Base-by-base conservation (phyloP, 2,329 filamentous ascomycete genomes). In the Ramichloridium luteum region DNA sequence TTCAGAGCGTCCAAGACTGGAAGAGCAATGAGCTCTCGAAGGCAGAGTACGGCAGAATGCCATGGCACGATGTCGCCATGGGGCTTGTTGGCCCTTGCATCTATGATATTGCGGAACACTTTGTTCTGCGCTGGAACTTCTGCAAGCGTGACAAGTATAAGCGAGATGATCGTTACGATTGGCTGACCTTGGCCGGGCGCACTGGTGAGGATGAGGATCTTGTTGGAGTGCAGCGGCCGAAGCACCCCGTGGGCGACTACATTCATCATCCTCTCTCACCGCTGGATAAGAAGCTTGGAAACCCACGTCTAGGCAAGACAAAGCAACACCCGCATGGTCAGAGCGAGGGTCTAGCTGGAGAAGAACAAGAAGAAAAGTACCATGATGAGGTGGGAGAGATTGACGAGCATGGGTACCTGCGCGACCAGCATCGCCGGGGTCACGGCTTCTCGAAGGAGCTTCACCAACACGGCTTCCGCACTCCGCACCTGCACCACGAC, bases 71-170 rank as follows among this genome's bases (percentile, higher is more conserved):
- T 54, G 85, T 94, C 3, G 70, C 82, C 6, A 92, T 96, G 80
- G 85, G 80, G 9, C 47, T 94, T n/a, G 72, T 90, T 36, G 88
- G 90, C 0, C 83, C 86, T 12, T 82, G 77, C 43, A 82, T 93
- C 8, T 85, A 88, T 52, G 88, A 96, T 50, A 90, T 98, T 46
- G 86, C 86, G 0, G 86, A 94, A 58, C 86, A 96, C 54, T 98
- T 96, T 47, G 76, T 93, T 6, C 62, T 94, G 27, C 74, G 90
- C 18, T 96, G 88, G 90, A 96, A 98, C 52, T 93, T 93, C 49
- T 69, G 88, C 60, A 96, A 96, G 60, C 75, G 88, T 20, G 88
- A 96, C 66, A 96, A 96, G 62, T 94, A 96, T 62, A 96, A 96
- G 64, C 78, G 86, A 4, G 80, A 88, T 43, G 64, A 74, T 0